phyloP scores from a whole-genome alignment of 225 moss, liverwort and hornwort genomes.

The Asterella californica region DNA sequence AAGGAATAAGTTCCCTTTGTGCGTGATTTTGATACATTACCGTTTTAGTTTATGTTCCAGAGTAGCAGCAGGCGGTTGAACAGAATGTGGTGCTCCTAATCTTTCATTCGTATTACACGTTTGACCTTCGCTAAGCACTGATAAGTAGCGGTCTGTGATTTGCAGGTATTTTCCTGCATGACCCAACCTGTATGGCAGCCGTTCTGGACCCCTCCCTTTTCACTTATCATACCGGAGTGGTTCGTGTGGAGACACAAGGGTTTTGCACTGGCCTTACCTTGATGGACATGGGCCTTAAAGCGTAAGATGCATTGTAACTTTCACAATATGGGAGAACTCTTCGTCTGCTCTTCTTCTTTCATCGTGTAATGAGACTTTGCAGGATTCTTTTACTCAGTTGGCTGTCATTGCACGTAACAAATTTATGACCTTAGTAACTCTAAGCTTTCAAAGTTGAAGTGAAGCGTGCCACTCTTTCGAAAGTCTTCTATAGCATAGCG shows the following conservation, averaged over 20 bases:
- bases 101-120: neutral
- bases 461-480: neutral
- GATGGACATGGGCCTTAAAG: constrained; percentile 66
- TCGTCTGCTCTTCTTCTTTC: neutral
- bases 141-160: neutral
- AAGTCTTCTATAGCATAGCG: neutral
- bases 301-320: constrained; percentile 31
- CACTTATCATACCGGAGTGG: constrained; percentile 58
- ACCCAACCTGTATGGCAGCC: constrained; percentile 79
- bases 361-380: neutral
- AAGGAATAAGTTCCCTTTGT: neutral
- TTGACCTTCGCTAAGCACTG: neutral
- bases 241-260: constrained; percentile 73
- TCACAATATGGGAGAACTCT: neutral
- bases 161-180: constrained; percentile 78
- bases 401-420: neutral
- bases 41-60: neutral
- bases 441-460: neutral
- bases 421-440: neutral
- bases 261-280: constrained; percentile 68
- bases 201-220: constrained; percentile 70
- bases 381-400: neutral
- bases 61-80: neutral
- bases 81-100: neutral
- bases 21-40: neutral